Evolutionary conservation across 371 early-diverging fungal genomes (phyloP).

Genomic region (Saksenaea vasiformis): DNA sequence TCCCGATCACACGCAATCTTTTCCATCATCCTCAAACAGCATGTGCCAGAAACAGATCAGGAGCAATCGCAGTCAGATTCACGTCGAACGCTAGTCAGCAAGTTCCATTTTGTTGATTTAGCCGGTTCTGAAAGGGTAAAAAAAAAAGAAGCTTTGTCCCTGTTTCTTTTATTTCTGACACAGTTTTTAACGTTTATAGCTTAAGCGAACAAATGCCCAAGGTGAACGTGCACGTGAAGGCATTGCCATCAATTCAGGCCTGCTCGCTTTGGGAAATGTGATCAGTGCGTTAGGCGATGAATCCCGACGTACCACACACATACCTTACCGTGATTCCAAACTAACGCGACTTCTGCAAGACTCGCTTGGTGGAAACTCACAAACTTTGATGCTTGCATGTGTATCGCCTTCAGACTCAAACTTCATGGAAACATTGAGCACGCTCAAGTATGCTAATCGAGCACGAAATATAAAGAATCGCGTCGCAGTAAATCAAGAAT

Average conservation of each 20-base stretch:
- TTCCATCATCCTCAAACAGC: slow-evolving; percentile 76
- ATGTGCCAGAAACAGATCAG: slow-evolving; percentile 17
- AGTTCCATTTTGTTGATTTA: slow-evolving; percentile 95
- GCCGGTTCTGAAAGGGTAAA: slow-evolving; percentile 73
- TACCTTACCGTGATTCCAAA: slow-evolving; percentile 97
- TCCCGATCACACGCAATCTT: slow-evolving; percentile 99
- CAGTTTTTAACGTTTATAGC: slow-evolving; percentile 25
- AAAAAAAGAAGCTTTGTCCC: not conserved
- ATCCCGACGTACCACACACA: slow-evolving; percentile 61
- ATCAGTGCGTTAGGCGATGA: slow-evolving; percentile 96
- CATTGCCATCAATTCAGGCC: slow-evolving; percentile 96
- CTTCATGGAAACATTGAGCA: slow-evolving; percentile 87
- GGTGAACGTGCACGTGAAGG: slow-evolving; percentile 97
- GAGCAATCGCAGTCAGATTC: slow-evolving; percentile 1
- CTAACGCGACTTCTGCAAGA: slow-evolving; percentile 94
- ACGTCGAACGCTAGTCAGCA: slow-evolving; percentile 54
- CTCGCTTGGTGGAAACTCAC: slow-evolving; percentile 87
- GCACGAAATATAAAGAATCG: slow-evolving; percentile 86
- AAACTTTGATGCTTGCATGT: slow-evolving; percentile 92
- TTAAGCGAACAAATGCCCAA: slow-evolving; percentile 52
- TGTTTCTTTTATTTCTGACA: slow-evolving; percentile 2
- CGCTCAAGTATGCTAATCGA: slow-evolving; percentile 88
- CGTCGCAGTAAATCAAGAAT: slow-evolving; percentile 51
- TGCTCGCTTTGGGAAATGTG: slow-evolving; percentile 97
- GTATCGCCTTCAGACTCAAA: slow-evolving; percentile 78